Evolutionary conservation across 495 filamentous ascomycete genomes (phyloP).

Genomic region (Hypoxylon fuscum): DNA sequence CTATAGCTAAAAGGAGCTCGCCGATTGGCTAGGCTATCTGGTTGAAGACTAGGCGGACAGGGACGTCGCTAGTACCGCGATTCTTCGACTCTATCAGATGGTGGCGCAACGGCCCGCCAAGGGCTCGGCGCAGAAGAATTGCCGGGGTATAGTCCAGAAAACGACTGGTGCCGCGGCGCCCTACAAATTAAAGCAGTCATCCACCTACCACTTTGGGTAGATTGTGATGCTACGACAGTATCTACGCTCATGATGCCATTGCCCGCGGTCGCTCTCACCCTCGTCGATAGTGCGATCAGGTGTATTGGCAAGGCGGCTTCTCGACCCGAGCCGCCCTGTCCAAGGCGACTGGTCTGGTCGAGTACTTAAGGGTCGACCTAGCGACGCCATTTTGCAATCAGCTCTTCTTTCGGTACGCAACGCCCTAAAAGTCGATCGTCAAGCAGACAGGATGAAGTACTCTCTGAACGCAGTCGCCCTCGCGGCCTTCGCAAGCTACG

Average conservation of each 20-base stretch:
- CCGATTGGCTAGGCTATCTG: constrained; percentile 17
- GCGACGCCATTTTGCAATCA: constrained; percentile 4
- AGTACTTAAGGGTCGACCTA: constrained; percentile 28
- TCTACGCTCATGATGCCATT: constrained; percentile 42
- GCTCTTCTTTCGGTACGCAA: constrained; percentile 5
- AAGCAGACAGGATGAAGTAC: constrained; percentile 42
- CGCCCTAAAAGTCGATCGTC: constrained; percentile 17
- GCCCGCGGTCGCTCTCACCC: constrained; percentile 18
- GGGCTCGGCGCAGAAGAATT: constrained; percentile 34
- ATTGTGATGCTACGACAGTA: constrained; percentile 43
- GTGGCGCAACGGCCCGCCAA: constrained; percentile 29
- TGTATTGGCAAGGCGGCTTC: constrained; percentile 27
- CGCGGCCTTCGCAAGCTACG: constrained; percentile 45
- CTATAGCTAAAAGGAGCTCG: constrained; percentile 4
- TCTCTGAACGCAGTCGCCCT: constrained; percentile 44
- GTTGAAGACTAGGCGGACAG: constrained; percentile 24
- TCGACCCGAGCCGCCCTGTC: constrained; percentile 33
- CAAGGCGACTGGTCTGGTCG: background rate
- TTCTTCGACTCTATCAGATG: constrained; percentile 26
- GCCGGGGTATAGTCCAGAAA: constrained; percentile 33
- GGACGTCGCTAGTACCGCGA: constrained; percentile 16
- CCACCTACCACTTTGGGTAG: constrained; percentile 41
- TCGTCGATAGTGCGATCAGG: constrained; percentile 29
- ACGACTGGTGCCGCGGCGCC: constrained; percentile 28
- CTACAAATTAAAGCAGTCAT: constrained; percentile 32